A percentile compares a stretch with the other conserved stretches of the same genome.
phyloP scores from a whole-genome alignment of 129 eudicot species.

The Artemisia annua region DNA sequence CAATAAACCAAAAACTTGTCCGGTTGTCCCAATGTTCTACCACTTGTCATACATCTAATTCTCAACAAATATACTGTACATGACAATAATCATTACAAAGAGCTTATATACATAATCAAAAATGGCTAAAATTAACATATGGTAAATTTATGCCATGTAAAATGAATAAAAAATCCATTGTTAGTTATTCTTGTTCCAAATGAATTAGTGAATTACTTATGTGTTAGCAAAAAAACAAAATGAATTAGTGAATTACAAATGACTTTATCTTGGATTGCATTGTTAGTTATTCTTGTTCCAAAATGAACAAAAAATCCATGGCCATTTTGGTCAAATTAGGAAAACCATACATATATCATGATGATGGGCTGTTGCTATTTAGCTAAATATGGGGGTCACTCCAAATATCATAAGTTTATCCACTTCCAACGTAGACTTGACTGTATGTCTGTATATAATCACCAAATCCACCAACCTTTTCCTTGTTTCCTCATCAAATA shows the following conservation, averaged over 20 bases:
- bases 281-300: background rate
- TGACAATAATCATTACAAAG: no score
- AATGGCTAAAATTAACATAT: no score
- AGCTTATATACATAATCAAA: no score
- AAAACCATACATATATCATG: conserved; percentile 22
- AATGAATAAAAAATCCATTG: no score
- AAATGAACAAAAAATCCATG: background rate
- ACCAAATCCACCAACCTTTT: conserved; percentile 14
- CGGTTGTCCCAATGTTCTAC: background rate
- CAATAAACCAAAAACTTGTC: conserved; percentile 14
- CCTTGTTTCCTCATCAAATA: conserved; percentile 11
- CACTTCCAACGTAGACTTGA: conserved; percentile 26
- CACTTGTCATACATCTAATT: background rate
- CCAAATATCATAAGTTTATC: conserved; percentile 29
- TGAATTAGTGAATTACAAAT: no score
- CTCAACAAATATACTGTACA: background rate
- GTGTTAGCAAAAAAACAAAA: no score
- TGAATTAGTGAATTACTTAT: no score
- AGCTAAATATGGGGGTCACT: conserved; percentile 4
- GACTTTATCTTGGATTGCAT: no score
- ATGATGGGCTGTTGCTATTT: conserved; percentile 18
- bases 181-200: no score
- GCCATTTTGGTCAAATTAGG: conserved; percentile 18
- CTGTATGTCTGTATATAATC: conserved; percentile 22
- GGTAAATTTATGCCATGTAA: no score